Conservation (phyloP, 805 yeast genomes). For the Kazachstania bromeliacearum region DNA sequence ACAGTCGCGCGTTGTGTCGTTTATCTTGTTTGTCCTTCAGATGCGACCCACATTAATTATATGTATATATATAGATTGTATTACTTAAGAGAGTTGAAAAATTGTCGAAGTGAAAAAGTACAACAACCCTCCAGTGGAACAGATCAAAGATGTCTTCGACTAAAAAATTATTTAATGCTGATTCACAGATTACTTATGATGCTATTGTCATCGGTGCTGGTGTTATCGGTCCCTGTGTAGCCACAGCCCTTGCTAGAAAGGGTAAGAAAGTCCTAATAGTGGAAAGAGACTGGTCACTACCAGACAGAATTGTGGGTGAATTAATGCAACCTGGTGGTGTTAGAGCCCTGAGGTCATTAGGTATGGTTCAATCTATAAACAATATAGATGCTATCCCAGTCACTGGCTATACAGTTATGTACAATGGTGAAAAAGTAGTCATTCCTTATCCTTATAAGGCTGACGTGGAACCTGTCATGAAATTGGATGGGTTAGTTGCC, state of each 20-base stretch:
- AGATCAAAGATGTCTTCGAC: too few relatives aligned
- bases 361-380: conserved; percentile 54
- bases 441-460: conserved; percentile 68
- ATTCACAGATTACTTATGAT: conserved; percentile 42
- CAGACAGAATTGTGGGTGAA: conserved; percentile 96
- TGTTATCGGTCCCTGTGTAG: conserved; percentile 88
- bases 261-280: conserved; percentile 68
- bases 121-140: too few relatives aligned
- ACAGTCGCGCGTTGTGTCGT: too few relatives aligned
- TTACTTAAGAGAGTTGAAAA: too few relatives aligned
- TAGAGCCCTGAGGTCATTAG: conserved; percentile 69
- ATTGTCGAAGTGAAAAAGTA: too few relatives aligned
- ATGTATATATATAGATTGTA: too few relatives aligned
- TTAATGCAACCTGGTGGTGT: conserved; percentile 96
- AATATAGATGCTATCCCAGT: conserved; percentile 58
- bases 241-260: conserved; percentile 81
- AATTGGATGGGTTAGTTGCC: conserved; percentile 46
- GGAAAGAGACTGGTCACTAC: conserved; percentile 86
- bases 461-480: conserved; percentile 35
- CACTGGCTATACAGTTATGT: conserved; percentile 73
- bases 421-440: conserved; percentile 43
- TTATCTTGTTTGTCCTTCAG: too few relatives aligned
- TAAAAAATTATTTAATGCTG: too few relatives aligned
- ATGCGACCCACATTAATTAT: too few relatives aligned
- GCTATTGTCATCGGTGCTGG: conserved; percentile 97